Conservation (phyloP, 805 yeast species). For the Wickerhamomyces xylosicus region DNA sequence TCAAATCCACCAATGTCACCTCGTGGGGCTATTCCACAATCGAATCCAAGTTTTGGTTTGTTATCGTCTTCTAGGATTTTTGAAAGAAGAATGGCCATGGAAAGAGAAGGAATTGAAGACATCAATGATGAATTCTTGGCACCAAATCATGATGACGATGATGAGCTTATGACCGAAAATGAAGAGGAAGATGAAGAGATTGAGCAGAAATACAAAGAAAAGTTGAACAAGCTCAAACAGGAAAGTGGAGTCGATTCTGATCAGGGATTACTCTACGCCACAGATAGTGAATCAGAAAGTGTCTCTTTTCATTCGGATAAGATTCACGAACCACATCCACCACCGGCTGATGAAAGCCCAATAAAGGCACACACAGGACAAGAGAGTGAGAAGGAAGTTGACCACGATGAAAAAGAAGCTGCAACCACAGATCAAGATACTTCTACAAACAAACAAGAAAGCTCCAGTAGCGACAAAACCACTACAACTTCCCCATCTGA, state of each 20-base stretch:
- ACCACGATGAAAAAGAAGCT: not conserved
- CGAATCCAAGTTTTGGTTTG: not conserved
- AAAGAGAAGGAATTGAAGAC: slow-evolving; percentile 7
- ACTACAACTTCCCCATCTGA: not conserved
- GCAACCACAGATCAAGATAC: not conserved
- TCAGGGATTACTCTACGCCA: slow-evolving; percentile 10
- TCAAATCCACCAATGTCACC: no score
- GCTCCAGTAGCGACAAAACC: not conserved
- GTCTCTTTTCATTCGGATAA: not conserved
- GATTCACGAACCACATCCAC: no score
- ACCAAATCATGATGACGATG: slow-evolving; percentile 3
- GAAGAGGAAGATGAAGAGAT: slow-evolving; percentile 5
- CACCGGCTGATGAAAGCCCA: no score
- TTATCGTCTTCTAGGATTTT: slow-evolving; percentile 11
- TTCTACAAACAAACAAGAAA: not conserved
- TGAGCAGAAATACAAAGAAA: slow-evolving; percentile 9
- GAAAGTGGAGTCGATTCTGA: not conserved
- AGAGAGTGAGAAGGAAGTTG: slow-evolving; percentile 6
- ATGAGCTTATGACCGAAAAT: slow-evolving; percentile 1
- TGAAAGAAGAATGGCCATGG: slow-evolving; percentile 14
- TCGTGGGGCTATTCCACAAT: no score
- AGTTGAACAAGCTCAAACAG: slow-evolving; percentile 10
- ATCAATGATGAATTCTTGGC: slow-evolving; percentile 4
- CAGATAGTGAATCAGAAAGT: slow-evolving; percentile 14
- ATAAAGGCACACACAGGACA: not conserved